These are phyloP conservation scores for Aspergillus egyptiacus DNA, from an alignment of 495 filamentous ascomycete species.

Conservation along the genomic window DNA sequence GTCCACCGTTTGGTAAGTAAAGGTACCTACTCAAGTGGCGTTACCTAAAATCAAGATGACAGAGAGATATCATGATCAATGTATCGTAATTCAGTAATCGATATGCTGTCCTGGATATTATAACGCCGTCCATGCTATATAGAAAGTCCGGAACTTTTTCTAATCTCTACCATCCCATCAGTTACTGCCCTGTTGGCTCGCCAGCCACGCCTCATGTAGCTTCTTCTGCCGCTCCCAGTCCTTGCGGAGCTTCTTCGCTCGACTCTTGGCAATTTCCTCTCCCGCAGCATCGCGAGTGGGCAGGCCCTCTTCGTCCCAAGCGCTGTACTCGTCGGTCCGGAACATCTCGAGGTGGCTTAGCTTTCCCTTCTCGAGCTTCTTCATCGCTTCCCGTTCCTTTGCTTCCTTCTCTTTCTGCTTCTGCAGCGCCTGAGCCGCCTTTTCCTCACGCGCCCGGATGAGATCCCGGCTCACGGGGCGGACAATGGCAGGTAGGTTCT, in stretches of 20 bases:
- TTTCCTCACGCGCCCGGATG: slow-evolving; percentile 65
- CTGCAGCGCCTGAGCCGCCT: slow-evolving; percentile 42
- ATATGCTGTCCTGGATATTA: slow-evolving; percentile 14
- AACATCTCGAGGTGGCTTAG: slow-evolving; percentile 65
- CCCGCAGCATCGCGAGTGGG: slow-evolving; percentile 72
- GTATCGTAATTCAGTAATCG: no score
- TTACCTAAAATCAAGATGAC: not conserved
- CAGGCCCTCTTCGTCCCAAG: slow-evolving; percentile 83
- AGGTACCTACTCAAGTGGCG: no score
- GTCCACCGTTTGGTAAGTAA: no score
- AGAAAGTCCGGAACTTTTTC: slow-evolving; percentile 1
- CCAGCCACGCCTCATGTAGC: slow-evolving; percentile 63
- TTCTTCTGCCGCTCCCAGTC: slow-evolving; percentile 92
- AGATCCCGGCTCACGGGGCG: slow-evolving; percentile 74
- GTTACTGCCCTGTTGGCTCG: slow-evolving; percentile 21
- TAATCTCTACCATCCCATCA: slow-evolving; percentile 1
- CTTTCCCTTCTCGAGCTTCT: slow-evolving; percentile 65
- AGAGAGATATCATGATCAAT: not conserved
- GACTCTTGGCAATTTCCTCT: slow-evolving; percentile 74
- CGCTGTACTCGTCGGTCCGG: slow-evolving; percentile 64
- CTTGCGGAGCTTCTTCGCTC: slow-evolving; percentile 79
- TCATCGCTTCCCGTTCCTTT: slow-evolving; percentile 50
- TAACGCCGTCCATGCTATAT: slow-evolving; percentile 13
- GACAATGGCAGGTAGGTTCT: slow-evolving; percentile 66
- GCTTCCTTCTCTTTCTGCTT: slow-evolving; percentile 58